Percentiles rank a stretch among this genome's conserved stretches.
These are phyloP conservation scores for Collybiopsis luxurians DNA, from an alignment of 768 basidiomycete genomes.

Conservation along the genomic window DNA sequence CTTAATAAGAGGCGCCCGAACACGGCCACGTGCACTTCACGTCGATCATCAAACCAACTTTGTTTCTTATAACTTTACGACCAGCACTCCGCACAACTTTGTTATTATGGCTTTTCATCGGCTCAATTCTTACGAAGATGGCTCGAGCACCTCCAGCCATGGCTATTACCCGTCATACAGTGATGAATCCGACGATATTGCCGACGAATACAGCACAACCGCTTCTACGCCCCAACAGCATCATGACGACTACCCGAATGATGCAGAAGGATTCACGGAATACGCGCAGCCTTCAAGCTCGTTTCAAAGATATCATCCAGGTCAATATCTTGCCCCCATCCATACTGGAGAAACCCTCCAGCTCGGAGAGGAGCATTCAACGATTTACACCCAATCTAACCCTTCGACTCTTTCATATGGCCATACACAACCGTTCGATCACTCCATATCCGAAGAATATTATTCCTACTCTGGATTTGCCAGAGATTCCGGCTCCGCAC, in stretches of 20 bases:
- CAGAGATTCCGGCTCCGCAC: slow-evolving; percentile 28
- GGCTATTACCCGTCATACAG: neutral
- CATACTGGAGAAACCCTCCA: slow-evolving; percentile 65
- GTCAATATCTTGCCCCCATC: slow-evolving; percentile 59
- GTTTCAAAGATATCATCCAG: slow-evolving; percentile 55
- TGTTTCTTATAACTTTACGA: slow-evolving; percentile 7
- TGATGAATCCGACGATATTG: slow-evolving; percentile 2
- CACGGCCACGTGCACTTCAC: neutral
- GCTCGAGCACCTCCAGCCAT: neutral
- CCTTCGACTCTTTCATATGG: slow-evolving; percentile 19
- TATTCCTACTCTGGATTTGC: slow-evolving; percentile 36
- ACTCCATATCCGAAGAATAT: slow-evolving; percentile 27
- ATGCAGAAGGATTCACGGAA: slow-evolving; percentile 10
- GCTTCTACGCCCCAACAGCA: slow-evolving; percentile 11
- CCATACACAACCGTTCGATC: neutral
- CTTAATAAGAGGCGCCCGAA: neutral
- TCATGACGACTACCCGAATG: slow-evolving; percentile 8
- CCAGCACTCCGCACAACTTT: neutral
- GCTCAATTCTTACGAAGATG: slow-evolving; percentile 9
- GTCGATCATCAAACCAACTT: neutral
- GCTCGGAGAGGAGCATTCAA: slow-evolving; percentile 35
- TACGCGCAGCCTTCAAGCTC: slow-evolving; percentile 3
- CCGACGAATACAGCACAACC: slow-evolving; percentile 4
- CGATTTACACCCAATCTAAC: slow-evolving; percentile 22
- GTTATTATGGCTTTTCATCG: slow-evolving; percentile 9